Base-by-base conservation (phyloP, 805 yeast genomes). In the Candida jianshihensis region DNA sequence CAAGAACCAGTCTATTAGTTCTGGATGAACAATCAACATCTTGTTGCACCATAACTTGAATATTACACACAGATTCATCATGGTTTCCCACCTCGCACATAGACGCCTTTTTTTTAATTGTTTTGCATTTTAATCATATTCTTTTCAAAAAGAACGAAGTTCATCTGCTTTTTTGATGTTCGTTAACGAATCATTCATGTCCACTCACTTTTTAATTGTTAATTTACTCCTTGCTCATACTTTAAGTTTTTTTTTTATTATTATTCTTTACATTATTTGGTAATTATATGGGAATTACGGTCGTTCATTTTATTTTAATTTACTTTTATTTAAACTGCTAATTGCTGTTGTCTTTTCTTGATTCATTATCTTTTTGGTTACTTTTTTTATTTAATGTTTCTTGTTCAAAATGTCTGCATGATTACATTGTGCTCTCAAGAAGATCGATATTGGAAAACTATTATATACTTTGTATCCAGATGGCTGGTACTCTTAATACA, bases 1-100 rank as follows among this genome's bases (percentile, higher is more conserved):
- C 95, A 1, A 69, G 97, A 47, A 79, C 89, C 4, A 81, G 92
- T 53, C 61, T 87, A 38, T 60, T 87, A 29, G 71, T 74, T 16
- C 66, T 69, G 34, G 64, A 70, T 33, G 67, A 66, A 20, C 67
- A 67, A 5, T 63, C 66, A 4, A 39, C 66, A 4, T 53, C 61
- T 3, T 71, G 77, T 42, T 71, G 77, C 43, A 51, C 54, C 12
- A 63, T 70, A 13, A 19, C 31, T 5, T 29, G 19, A 16, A n/a
- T 14, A 12, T 4, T 6, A 15, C 5, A 26, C n/a, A n/a, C n/a
- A n/a, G n/a, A n/a, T n/a, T n/a, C n/a, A n/a, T n/a, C n/a, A n/a
- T n/a, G n/a, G 6, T n/a, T 6, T 14, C 18, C 7, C 7, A 24
- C 26, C 13, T 24, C 26, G 13, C 17, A 9, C 13, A 4, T 14